Percentiles rank a stretch among this genome's conserved stretches.
These are phyloP conservation scores for Hirsutella rhossiliensis DNA, from an alignment of 2,329 filamentous ascomycete genomes.

Conservation along the genomic window DNA sequence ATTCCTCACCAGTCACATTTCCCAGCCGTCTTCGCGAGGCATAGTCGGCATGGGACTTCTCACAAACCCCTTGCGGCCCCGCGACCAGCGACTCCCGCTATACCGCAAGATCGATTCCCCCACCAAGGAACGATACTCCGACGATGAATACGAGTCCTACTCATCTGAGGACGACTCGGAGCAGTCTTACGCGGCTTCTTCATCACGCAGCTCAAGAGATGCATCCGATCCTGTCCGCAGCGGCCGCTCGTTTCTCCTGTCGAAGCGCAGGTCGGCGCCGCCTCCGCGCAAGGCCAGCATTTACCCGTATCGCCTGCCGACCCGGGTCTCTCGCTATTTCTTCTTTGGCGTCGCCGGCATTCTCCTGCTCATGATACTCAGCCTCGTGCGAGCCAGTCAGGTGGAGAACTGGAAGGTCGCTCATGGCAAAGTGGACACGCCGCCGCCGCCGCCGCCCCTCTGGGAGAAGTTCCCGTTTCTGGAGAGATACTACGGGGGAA, in stretches of 20 bases:
- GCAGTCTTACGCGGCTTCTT: slow-evolving; percentile 30
- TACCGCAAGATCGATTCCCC: slow-evolving; percentile 33
- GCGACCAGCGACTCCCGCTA: slow-evolving; percentile 35
- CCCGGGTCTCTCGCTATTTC: slow-evolving; percentile 65
- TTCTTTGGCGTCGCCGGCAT: slow-evolving; percentile 58
- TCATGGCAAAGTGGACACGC: slow-evolving; percentile 30
- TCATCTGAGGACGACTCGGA: slow-evolving; percentile 33
- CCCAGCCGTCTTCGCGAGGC: neutral
- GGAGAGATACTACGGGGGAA: slow-evolving; percentile 79
- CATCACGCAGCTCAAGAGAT: slow-evolving; percentile 41
- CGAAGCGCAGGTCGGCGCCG: slow-evolving; percentile 13
- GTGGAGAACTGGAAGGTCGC: slow-evolving; percentile 52
- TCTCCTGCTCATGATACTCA: slow-evolving; percentile 66
- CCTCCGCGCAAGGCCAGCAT: slow-evolving; percentile 10
- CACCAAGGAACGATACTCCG: slow-evolving; percentile 38
- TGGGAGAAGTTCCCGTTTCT: slow-evolving; percentile 86
- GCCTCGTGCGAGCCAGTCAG: slow-evolving; percentile 62
- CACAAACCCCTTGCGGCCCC: slow-evolving; percentile 33
- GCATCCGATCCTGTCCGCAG: slow-evolving; percentile 31
- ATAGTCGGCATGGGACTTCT: slow-evolving; percentile 34
- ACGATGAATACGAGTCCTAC: slow-evolving; percentile 36
- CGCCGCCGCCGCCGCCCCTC: slow-evolving; percentile 49
- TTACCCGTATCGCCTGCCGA: slow-evolving; percentile 52
- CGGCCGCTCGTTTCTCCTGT: slow-evolving; percentile 29
- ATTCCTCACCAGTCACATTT: neutral